A percentile compares a stretch with the other conserved stretches of the same genome.
These are phyloP conservation scores for Simplicillium sp. DNA, from an alignment of 2,329 filamentous ascomycete species.

Conservation along the genomic window DNA sequence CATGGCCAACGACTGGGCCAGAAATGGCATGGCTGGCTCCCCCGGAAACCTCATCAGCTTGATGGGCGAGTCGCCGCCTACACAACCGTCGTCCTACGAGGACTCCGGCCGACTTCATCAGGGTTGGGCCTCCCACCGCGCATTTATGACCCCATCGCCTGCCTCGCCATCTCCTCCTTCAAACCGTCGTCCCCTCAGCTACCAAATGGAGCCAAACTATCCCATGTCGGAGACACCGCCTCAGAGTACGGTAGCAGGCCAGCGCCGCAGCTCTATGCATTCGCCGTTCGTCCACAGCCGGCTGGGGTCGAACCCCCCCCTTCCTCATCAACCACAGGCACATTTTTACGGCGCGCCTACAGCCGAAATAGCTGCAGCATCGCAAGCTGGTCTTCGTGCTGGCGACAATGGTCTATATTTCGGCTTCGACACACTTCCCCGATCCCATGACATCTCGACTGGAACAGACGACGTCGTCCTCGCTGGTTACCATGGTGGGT, in stretches of 20 bases:
- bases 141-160: constrained; percentile 32
- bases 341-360: constrained; percentile 72
- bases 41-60: constrained; percentile 32
- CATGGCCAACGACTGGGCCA: constrained; percentile 36
- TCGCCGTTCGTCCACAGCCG: constrained; percentile 40
- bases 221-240: constrained; percentile 29
- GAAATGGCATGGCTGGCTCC: constrained; percentile 31
- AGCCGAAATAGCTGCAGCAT: constrained; percentile 58
- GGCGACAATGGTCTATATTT: constrained; percentile 69
- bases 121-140: constrained; percentile 33
- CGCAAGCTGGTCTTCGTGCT: constrained; percentile 45
- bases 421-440: constrained; percentile 64
- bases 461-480: constrained; percentile 58
- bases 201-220: constrained; percentile 40
- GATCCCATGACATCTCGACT: constrained; percentile 23
- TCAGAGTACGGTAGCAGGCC: constrained; percentile 21
- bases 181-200: constrained; percentile 40
- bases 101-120: constrained; percentile 24
- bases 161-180: constrained; percentile 30
- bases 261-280: constrained; percentile 39
- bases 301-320: constrained; percentile 45
- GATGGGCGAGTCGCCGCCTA: constrained; percentile 31
- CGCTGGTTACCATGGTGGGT: constrained; percentile 68
- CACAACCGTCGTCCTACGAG: constrained; percentile 31
- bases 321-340: constrained; percentile 65